phyloP scores from a whole-genome alignment of 2,329 filamentous ascomycete genomes.

The Colletotrichum sp. region DNA sequence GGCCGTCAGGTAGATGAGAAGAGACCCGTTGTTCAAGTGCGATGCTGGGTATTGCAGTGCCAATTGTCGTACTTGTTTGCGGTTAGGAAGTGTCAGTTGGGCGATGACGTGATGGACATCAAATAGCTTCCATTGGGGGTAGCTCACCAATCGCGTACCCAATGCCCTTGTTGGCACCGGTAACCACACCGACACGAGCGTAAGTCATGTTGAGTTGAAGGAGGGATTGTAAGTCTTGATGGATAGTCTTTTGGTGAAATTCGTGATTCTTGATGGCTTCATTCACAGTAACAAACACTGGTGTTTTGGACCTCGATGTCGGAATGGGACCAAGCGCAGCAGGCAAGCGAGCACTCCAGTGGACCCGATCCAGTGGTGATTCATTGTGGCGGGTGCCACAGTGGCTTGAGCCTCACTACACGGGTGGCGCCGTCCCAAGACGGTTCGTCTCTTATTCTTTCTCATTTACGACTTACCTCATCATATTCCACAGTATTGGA shows the following conservation, averaged over 20 bases:
- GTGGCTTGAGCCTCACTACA: not conserved
- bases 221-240: not conserved
- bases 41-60: conserved; percentile 58
- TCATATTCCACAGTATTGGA: not conserved
- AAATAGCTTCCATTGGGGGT: not conserved
- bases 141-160: conserved; percentile 21
- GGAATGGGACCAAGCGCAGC: not conserved
- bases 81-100: not conserved
- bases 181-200: conserved; percentile 52
- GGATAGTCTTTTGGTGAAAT: not conserved
- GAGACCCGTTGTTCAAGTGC: conserved; percentile 46
- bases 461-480: not conserved
- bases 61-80: conserved; percentile 50
- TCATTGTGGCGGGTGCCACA: not conserved
- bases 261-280: not conserved
- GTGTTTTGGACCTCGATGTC: not conserved
- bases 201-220: conserved; percentile 25
- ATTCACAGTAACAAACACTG: not conserved
- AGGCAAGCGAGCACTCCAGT: not conserved
- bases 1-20: conserved; percentile 59
- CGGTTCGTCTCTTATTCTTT: not conserved
- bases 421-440: not conserved
- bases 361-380: not conserved
- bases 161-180: conserved; percentile 56
- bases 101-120: not conserved